Percentiles rank a stretch among this genome's conserved stretches.
These are phyloP conservation scores for Chytriomyces sp. DNA, from an alignment of 192 early-diverging fungal species.

Conservation along the genomic window DNA sequence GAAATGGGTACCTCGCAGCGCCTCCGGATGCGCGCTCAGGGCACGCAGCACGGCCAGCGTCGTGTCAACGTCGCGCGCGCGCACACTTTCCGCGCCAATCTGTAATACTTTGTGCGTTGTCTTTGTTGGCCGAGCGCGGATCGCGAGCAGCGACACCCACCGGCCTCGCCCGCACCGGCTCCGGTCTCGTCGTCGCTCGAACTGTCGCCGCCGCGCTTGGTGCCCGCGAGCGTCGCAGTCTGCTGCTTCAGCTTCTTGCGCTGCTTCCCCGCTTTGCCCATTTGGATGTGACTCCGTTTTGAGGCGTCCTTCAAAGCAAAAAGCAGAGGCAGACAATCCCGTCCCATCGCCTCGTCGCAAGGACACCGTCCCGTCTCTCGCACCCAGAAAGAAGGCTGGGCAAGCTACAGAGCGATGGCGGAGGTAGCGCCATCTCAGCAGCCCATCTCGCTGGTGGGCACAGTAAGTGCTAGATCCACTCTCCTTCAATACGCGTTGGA, in stretches of 20 bases:
- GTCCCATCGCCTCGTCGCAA: no score
- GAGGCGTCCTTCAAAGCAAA: neutral
- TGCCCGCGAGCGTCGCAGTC: neutral
- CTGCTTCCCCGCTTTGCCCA: slow-evolving; percentile 66
- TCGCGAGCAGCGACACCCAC: no score
- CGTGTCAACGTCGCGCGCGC: slow-evolving; percentile 48
- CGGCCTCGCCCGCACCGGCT: neutral
- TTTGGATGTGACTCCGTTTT: slow-evolving; percentile 16
- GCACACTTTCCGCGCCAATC: slow-evolving; percentile 28
- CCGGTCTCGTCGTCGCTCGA: neutral
- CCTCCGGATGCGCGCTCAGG: slow-evolving; percentile 48
- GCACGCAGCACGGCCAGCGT: slow-evolving; percentile 50
- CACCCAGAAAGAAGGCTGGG: neutral
- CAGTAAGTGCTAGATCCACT: neutral
- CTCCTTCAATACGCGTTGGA: no score
- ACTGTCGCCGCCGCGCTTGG: neutral
- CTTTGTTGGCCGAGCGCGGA: neutral
- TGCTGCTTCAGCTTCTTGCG: slow-evolving; percentile 52
- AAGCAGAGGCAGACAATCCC: no score
- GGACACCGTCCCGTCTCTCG: no score
- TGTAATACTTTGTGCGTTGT: neutral
- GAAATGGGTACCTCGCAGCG: slow-evolving; percentile 52
- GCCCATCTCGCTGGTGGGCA: neutral
- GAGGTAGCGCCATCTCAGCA: neutral
- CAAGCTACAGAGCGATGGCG: neutral